phyloP scores from a whole-genome alignment of 352 stramenopile genomes.

The Thalassiosira mediterranea region DNA sequence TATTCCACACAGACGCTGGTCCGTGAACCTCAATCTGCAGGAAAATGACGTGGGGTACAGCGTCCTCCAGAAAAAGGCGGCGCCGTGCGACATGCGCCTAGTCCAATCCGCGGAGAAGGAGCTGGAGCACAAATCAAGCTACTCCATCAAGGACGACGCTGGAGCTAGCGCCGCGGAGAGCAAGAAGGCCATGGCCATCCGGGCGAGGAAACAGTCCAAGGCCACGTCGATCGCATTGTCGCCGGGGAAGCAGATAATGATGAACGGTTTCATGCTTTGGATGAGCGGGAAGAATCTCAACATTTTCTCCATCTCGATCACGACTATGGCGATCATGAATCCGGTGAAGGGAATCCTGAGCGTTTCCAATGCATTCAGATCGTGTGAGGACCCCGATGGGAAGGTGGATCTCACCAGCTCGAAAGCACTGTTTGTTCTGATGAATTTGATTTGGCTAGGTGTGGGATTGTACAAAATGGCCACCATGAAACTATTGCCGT shows the following conservation, averaged over 20 bases:
- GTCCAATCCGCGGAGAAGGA: slow-evolving; percentile 47
- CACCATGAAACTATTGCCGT: slow-evolving; percentile 77
- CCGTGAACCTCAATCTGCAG: slow-evolving; percentile 56
- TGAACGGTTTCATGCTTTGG: slow-evolving; percentile 85
- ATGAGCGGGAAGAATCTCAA: slow-evolving; percentile 83
- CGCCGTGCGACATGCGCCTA: slow-evolving; percentile 39
- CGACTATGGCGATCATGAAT: slow-evolving; percentile 69
- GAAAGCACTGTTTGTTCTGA: slow-evolving; percentile 71
- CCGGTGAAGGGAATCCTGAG: slow-evolving; percentile 67
- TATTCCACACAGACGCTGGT: slow-evolving; percentile 45
- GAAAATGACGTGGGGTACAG: slow-evolving; percentile 55
- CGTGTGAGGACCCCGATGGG: slow-evolving; percentile 59
- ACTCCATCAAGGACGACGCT: slow-evolving; percentile 33
- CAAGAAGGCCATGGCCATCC: slow-evolving; percentile 53
- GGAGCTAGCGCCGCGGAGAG: slow-evolving; percentile 22
- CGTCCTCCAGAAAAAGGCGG: slow-evolving; percentile 39
- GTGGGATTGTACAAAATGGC: slow-evolving; percentile 83
- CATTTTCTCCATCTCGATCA: slow-evolving; percentile 80
- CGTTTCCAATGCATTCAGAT: slow-evolving; percentile 66
- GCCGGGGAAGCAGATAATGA: slow-evolving; percentile 75
- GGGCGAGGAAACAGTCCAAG: slow-evolving; percentile 64
- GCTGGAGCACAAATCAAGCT: slow-evolving; percentile 43
- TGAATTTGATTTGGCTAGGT: slow-evolving; percentile 80
- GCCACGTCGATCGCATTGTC: slow-evolving; percentile 76
- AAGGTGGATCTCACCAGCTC: slow-evolving; percentile 69